phyloP scores from a whole-genome alignment of 805 yeast species.

The Lipomyces starkeyi region DNA sequence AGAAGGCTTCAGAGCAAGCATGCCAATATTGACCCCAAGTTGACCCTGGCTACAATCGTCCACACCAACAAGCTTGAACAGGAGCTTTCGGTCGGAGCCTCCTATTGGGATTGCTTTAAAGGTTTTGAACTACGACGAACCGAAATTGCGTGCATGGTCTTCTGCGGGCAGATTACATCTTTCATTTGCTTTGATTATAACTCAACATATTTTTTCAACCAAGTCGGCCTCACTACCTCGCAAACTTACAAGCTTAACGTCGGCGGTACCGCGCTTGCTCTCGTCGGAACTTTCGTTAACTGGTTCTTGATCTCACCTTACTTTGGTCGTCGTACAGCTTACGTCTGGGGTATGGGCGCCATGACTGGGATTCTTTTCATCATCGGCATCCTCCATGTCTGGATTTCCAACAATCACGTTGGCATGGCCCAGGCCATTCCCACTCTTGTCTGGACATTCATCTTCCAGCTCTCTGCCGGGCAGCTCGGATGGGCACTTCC shows the following conservation, averaged over 20 bases:
- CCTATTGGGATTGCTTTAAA: conserved; percentile 31
- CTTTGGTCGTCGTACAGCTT: conserved; percentile 39
- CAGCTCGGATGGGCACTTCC: conserved; percentile 53
- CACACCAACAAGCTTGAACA: conserved; percentile 26
- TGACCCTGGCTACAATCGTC: conserved; percentile 17
- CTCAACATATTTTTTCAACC: conserved; percentile 57
- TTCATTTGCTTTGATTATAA: conserved; percentile 43
- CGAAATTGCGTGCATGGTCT: conserved; percentile 47
- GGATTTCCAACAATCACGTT: conserved; percentile 7
- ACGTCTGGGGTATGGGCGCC: conserved; percentile 29
- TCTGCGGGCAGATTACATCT: conserved; percentile 47
- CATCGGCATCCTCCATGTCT: conserved; percentile 36
- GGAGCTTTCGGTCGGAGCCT: conserved; percentile 19
- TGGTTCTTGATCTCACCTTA: conserved; percentile 40
- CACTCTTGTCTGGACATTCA: conserved; percentile 54
- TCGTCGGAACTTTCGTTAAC: conserved; percentile 48
- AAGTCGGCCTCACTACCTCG: conserved; percentile 46
- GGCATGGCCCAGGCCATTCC: conserved; percentile 22
- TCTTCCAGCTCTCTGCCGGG: conserved; percentile 54
- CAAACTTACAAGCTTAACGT: conserved; percentile 55
- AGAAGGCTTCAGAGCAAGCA: conserved; percentile 8
- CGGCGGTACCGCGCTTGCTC: conserved; percentile 47
- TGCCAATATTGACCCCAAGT: conserved; percentile 7
- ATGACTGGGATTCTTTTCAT: conserved; percentile 21
- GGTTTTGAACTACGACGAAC: conserved; percentile 36